phyloP scores from a whole-genome alignment of 75 land plant species.

The Sequoiadendron giganteum region DNA sequence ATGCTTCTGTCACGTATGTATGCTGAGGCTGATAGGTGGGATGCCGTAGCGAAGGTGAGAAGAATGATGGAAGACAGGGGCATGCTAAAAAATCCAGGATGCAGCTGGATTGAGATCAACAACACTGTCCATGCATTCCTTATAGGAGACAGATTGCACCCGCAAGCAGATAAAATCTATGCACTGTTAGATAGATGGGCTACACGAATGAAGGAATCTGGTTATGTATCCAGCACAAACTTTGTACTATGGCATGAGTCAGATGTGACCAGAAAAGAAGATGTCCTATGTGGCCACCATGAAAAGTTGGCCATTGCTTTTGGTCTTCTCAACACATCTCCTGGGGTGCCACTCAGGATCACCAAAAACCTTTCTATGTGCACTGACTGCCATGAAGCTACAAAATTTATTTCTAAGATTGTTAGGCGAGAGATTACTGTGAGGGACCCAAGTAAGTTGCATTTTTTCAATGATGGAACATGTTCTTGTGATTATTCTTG shows the following conservation, averaged over 20 bases:
- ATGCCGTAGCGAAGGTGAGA: constrained; percentile 1
- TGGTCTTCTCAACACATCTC: constrained; percentile 19
- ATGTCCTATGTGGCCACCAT: constrained; percentile 18
- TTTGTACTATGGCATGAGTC: background rate
- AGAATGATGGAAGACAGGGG: constrained; percentile 5
- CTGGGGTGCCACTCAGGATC: constrained; percentile 10
- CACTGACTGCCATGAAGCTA: constrained; percentile 24
- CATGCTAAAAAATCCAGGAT: background rate
- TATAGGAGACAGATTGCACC: background rate
- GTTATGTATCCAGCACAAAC: background rate
- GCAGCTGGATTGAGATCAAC: constrained; percentile 4
- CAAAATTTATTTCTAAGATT: constrained; percentile 17
- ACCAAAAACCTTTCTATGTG: constrained; percentile 21
- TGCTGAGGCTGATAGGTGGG: constrained; percentile 12
- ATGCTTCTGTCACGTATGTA: constrained; percentile 63
- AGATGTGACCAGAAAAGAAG: constrained; percentile 12
- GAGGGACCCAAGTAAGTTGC: constrained; percentile 10
- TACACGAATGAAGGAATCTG: constrained; percentile 6
- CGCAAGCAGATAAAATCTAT: constrained; percentile 1
- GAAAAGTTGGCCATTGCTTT: constrained; percentile 29
- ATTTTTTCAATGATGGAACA: constrained; percentile 19
- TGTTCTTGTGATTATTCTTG: constrained; percentile 14
- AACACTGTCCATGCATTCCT: background rate
- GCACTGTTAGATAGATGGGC: constrained; percentile 5
- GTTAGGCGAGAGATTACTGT: constrained; percentile 17